Evolutionary conservation across 2,329 filamentous ascomycete species (phyloP), one percentile per base, ranked within the genome.

Genomic region (Aphanoascus verrucosus): DNA sequence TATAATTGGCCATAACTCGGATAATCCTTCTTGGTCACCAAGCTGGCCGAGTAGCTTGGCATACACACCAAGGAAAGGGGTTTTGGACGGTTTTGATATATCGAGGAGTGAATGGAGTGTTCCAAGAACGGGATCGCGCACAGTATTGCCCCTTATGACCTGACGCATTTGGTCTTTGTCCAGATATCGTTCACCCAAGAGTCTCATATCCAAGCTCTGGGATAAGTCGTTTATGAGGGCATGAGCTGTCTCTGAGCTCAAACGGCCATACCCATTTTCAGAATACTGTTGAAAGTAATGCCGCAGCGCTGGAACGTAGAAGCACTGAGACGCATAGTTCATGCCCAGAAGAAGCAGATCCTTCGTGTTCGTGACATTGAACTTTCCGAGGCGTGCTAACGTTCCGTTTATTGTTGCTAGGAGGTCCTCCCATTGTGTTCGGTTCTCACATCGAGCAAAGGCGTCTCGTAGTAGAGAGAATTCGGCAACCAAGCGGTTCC

Each of bases 331-430:
- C 14, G 69, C 64, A 57, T 66, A 66, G 19, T 56, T 56, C 51
- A 71, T 64, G 0, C 65, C 66, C 34, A 65, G 41, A 37, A 58
- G 35, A 28, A 58, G 52, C 35, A 58, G 20, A 1, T 53, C 14
- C 12, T 45, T 40, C 1, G 48, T 54, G 4, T 63, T 32, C 11
- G 41, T 40, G 1, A 59, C 53, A 3, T 53, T 34, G 8, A 66
- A 47, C 17, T 49, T 59, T 14, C 60, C 49, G 34, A 67, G 51
- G 52, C 68, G 65, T 44, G 57, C 57, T 35, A 62, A 49, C 23
- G 68, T 57, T 15, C 64, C 66, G 54, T 64, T 64, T 31, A 71
- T 52, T 2, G 60, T 55, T 5, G 60, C 60, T 14, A 68, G 56
- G 17, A 71, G 61, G 45, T 70, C 67, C 7, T 59, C 57, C 42